Base-by-base conservation (phyloP, 495 filamentous ascomycete species). In the Aspergillus cavernicola region DNA sequence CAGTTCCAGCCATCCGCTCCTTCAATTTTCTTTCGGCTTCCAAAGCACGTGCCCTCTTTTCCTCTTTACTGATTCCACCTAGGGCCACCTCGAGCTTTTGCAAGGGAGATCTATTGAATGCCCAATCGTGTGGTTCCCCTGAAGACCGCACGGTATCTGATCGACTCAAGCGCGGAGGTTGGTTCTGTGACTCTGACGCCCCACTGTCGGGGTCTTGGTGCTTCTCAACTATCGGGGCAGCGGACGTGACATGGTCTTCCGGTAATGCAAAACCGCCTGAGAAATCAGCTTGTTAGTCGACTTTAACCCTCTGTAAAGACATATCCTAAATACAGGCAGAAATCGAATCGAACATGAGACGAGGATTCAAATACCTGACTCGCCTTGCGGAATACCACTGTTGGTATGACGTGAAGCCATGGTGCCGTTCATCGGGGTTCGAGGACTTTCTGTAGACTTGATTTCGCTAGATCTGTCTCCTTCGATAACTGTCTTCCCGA, bases 51-150 rank as follows among this genome's bases (percentile, higher is more conserved):
- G 88, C 87, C 52, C 88, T 79, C 64, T 90, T 95, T 62, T 95
- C 91, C 61, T 95, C 90, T 66, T 95, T 96, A 65, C 85, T 95
- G 59, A 96, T 91, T 65, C 88, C 89, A 65, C 82, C 84, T 51
- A 97, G 75, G 46, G 89, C 90, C 33, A 86, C 81, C 71, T 97
- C 93, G 47, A 98, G 82, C 67, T 85, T 91, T 66, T 97, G 93
- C 19, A 98, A 73, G 28, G 93, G 93, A 42, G 92, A 96, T 44
- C 88, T 82, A 62, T 91, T 86, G 19, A 82, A 78, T 47, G 90
- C 87, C 71, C 83, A 88, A 36, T 76, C 73, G 35, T 53, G 66
- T 36, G 67, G 55, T 6, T 63, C 65, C 13, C 59, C 56, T n/a
- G 67, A 60, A 22, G 74, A 72, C 19, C 65, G 70, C 20, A 62